Conservation (phyloP, 2,329 filamentous ascomycete genomes). For the Aspergillus felis region DNA sequence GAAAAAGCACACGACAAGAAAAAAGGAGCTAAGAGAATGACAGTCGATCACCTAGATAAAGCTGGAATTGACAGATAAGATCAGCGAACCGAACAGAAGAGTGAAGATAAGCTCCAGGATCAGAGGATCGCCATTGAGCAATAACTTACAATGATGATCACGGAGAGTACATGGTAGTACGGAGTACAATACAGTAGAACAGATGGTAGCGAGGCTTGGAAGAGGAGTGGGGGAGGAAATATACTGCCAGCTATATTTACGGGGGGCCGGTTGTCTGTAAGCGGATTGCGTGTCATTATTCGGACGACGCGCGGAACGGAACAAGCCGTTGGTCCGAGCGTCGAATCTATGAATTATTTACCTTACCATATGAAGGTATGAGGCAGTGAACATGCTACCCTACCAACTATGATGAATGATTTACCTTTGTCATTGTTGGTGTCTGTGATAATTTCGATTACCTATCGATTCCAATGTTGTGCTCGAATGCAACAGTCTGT, state of each 20-base stretch:
- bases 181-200: not conserved
- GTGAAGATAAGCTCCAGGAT: not conserved
- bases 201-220: not conserved
- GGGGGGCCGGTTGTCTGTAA: not conserved
- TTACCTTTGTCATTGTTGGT: not conserved
- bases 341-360: not conserved
- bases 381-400: not conserved
- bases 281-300: conserved; percentile 22
- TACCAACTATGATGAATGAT: not conserved
- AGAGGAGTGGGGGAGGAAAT: not conserved
- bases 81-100: conserved; percentile 2
- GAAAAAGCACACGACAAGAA: conserved; percentile 9
- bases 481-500: not conserved
- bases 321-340: conserved; percentile 16
- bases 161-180: conserved; percentile 15
- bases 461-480: not conserved
- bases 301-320: conserved; percentile 18
- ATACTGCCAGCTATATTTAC: not conserved
- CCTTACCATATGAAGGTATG: not conserved
- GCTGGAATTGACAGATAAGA: conserved; percentile 6
- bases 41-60: conserved; percentile 23
- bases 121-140: conserved; percentile 1
- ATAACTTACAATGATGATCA: conserved; percentile 11
- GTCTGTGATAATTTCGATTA: not conserved
- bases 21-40: conserved; percentile 22